Conservation (phyloP, 2,329 filamentous ascomycete genomes). For the Tolypocladium endophyticum region DNA sequence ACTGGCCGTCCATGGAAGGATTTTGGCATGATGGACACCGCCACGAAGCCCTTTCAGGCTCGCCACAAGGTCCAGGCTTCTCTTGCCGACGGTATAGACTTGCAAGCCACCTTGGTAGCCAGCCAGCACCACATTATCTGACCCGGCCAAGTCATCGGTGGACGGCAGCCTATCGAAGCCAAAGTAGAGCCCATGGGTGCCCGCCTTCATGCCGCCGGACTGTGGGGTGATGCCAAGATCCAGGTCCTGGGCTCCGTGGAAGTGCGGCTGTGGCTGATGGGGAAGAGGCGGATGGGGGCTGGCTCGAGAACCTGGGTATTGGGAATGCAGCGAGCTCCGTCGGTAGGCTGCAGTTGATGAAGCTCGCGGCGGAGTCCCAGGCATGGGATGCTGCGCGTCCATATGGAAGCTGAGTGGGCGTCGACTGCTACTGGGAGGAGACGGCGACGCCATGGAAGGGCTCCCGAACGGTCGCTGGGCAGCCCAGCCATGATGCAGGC, state of each 20-base stretch:
- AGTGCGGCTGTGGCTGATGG: conserved; percentile 67
- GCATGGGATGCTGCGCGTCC: conserved; percentile 32
- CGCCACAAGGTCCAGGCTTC: conserved; percentile 58
- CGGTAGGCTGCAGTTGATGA: conserved; percentile 23
- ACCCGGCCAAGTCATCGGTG: conserved; percentile 24
- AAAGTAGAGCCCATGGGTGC: conserved; percentile 66
- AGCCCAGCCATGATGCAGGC: conserved; percentile 33
- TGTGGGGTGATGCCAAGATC: conserved; percentile 54
- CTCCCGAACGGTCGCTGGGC: conserved; percentile 34
- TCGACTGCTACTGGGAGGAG: conserved; percentile 23
- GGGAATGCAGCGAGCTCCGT: conserved; percentile 40
- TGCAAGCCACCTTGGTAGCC: conserved; percentile 75
- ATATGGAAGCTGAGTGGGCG: conserved; percentile 46
- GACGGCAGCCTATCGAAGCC: conserved; percentile 65
- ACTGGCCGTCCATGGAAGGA: conserved; percentile 58
- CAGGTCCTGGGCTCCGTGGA: conserved; percentile 64
- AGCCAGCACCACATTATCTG: conserved; percentile 59
- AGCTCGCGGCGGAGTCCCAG: conserved; percentile 27
- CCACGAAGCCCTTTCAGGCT: conserved; percentile 69
- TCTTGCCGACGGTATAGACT: conserved; percentile 62
- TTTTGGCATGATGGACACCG: conserved; percentile 70
- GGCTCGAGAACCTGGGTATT: conserved; percentile 34
- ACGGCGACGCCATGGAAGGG: conserved; percentile 32
- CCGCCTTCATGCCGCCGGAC: conserved; percentile 48
- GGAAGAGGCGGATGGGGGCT: conserved; percentile 52